Conservation (phyloP, 2,329 filamentous ascomycete genomes). For the Zymoseptoria pseudotritici region DNA sequence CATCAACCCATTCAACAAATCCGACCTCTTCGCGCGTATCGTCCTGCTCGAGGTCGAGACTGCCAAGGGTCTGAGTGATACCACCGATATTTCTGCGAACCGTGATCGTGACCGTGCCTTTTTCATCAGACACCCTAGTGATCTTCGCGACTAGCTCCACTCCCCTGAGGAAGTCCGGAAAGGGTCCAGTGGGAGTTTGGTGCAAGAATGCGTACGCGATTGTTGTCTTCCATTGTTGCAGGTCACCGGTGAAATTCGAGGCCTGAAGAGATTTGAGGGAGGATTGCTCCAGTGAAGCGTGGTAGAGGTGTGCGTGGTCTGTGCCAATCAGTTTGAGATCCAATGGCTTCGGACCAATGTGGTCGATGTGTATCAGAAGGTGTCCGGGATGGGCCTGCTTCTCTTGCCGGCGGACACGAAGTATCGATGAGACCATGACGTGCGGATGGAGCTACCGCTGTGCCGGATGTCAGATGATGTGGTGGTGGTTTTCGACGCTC, state of each 20-base stretch:
- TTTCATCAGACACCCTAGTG: constrained; percentile 18
- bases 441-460: not conserved
- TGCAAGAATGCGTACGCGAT: constrained; percentile 51
- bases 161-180: constrained; percentile 43
- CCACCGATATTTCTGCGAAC: constrained; percentile 59
- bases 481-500: not conserved
- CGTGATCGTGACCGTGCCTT: constrained; percentile 51
- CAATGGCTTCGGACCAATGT: constrained; percentile 45
- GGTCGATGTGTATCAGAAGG: constrained; percentile 54
- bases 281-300: constrained; percentile 53
- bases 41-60: constrained; percentile 50
- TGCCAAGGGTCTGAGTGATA: constrained; percentile 66
- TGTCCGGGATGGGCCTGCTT: constrained; percentile 21
- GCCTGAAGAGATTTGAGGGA: constrained; percentile 47
- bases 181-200: constrained; percentile 29
- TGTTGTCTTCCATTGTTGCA: constrained; percentile 60
- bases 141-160: constrained; percentile 55
- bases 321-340: constrained; percentile 63
- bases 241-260: constrained; percentile 48
- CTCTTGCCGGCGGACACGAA: constrained; percentile 52
- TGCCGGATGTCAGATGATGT: not conserved
- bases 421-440: constrained; percentile 30
- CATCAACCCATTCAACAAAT: constrained; percentile 63
- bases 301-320: constrained; percentile 57
- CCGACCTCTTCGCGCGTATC: constrained; percentile 52